Percentiles rank a stretch among this genome's conserved stretches.
Conservation (phyloP, 345 rosid species). For the Gossypium herbaceum region DNA sequence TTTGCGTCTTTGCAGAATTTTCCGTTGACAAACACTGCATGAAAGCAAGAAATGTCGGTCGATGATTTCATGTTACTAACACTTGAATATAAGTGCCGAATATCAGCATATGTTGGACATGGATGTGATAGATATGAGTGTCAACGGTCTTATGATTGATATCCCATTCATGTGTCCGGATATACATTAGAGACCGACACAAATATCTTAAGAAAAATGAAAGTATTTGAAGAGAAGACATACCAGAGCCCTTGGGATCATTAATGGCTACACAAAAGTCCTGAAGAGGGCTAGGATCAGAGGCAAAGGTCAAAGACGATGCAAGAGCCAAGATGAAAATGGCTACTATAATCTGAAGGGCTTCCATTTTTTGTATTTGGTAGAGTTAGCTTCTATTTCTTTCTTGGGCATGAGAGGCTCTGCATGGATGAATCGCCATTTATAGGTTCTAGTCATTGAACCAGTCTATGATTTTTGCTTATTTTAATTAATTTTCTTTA, state of each 20-base stretch:
- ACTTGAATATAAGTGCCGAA: no score
- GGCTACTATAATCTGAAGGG: background rate
- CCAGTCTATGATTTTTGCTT: background rate
- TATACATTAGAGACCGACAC: no score
- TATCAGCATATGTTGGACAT: no score
- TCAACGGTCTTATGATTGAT: no score
- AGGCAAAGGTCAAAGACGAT: background rate
- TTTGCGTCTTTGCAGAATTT: slow-evolving; percentile 20
- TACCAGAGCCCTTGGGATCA: slow-evolving; percentile 11
- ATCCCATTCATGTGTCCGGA: no score
- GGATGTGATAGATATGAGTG: no score
- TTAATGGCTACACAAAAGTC: slow-evolving; percentile 20
- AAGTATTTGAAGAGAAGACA: no score
- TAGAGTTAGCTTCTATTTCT: background rate
- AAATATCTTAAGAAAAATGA: no score
- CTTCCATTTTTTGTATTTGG: background rate
- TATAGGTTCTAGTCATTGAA: slow-evolving; percentile 1
- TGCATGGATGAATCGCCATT: background rate
- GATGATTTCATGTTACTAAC: no score
- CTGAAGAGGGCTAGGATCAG: slow-evolving; percentile 19
- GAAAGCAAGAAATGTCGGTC: background rate
- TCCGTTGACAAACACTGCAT: slow-evolving; percentile 23
- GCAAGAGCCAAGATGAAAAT: background rate
- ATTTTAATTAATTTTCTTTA: background rate
- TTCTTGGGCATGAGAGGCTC: background rate